Evolutionary conservation across 1,139 yeast genomes (phyloP).

Genomic region (Citeromyces hawaiiensis): DNA sequence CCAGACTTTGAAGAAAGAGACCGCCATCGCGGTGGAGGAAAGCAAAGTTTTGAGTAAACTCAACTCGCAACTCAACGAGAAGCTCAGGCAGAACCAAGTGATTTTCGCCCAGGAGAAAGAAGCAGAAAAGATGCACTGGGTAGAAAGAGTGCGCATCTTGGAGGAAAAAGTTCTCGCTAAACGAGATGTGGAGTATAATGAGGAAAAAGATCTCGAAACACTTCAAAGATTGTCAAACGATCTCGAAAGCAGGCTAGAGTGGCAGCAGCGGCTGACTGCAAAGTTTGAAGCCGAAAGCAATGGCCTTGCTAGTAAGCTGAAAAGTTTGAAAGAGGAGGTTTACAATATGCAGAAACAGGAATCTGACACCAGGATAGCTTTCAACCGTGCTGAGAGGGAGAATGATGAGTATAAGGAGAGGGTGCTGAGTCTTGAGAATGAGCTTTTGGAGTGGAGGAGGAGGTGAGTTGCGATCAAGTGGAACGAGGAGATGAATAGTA

Average conservation of each 20-base stretch:
- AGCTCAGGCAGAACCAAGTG: slow-evolving; percentile 14
- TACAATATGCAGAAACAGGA: slow-evolving; percentile 28
- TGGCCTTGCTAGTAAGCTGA: slow-evolving; percentile 17
- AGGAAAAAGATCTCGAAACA: slow-evolving; percentile 21
- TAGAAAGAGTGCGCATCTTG: slow-evolving; percentile 17
- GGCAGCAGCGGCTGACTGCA: slow-evolving; percentile 12
- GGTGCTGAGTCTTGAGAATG: slow-evolving; percentile 45
- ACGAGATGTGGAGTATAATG: slow-evolving; percentile 22
- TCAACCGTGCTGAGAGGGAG: slow-evolving; percentile 32
- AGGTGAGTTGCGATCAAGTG: too few relatives aligned
- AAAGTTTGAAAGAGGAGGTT: slow-evolving; percentile 22
- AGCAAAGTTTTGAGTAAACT: slow-evolving; percentile 21
- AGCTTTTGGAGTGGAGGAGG: slow-evolving; percentile 43
- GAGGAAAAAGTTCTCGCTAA: slow-evolving; percentile 18
- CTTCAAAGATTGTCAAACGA: slow-evolving; percentile 22
- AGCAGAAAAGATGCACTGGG: slow-evolving; percentile 23
- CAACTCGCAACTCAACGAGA: slow-evolving; percentile 19
- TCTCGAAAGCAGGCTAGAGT: slow-evolving; percentile 14
- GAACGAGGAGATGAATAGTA: too few relatives aligned
- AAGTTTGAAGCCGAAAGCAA: slow-evolving; percentile 16
- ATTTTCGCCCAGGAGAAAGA: slow-evolving; percentile 14
- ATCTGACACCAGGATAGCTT: slow-evolving; percentile 23
- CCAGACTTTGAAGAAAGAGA: slow-evolving; percentile 6
- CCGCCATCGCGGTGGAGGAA: slow-evolving; percentile 18
- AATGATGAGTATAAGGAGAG: slow-evolving; percentile 39